These are phyloP conservation scores for Xerocomellus amylosporus DNA, from an alignment of 768 basidiomycete genomes.

Conservation along the genomic window DNA sequence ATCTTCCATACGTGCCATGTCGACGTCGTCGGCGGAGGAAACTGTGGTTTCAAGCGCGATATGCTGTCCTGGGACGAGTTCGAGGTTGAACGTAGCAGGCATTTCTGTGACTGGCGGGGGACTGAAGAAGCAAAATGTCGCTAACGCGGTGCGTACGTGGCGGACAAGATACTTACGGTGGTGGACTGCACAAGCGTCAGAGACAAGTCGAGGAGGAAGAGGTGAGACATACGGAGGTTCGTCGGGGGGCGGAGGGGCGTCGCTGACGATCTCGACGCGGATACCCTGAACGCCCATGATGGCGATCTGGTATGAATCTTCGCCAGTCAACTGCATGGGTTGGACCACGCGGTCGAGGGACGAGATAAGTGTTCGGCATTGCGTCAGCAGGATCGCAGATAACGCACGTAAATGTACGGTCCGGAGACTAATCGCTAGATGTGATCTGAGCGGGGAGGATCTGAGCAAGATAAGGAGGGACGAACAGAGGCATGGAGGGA, in stretches of 20 bases:
- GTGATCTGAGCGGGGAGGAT: conserved; percentile 23
- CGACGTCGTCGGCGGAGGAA: conserved; percentile 74
- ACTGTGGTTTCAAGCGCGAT: conserved; percentile 80
- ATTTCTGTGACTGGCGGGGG: conserved; percentile 79
- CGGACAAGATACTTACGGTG: conserved; percentile 43
- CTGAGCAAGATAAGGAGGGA: conserved; percentile 14
- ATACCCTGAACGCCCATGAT: conserved; percentile 77
- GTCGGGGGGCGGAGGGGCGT: conserved; percentile 80
- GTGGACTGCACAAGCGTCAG: conserved; percentile 36
- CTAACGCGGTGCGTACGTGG: conserved; percentile 10
- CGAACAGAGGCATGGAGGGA: conserved; percentile 80
- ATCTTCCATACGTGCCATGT: conserved; percentile 91
- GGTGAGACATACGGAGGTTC: conserved; percentile 63
- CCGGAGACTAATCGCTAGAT: conserved; percentile 72
- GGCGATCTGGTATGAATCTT: conserved; percentile 90
- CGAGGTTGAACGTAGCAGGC: conserved; percentile 82
- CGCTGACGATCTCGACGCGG: conserved; percentile 82
- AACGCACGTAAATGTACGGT: conserved; percentile 76
- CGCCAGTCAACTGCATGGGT: conserved; percentile 61
- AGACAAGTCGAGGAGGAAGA: not conserved
- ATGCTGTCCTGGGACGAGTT: conserved; percentile 73
- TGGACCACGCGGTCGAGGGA: conserved; percentile 22
- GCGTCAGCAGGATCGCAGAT: conserved; percentile 13
- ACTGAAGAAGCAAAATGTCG: conserved; percentile 25
- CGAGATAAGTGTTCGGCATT: conserved; percentile 9